A percentile compares a stretch with the other conserved stretches of the same genome.
Evolutionary conservation across 2,329 filamentous ascomycete species (phyloP).

Genomic region (Seiridium cupressi): DNA sequence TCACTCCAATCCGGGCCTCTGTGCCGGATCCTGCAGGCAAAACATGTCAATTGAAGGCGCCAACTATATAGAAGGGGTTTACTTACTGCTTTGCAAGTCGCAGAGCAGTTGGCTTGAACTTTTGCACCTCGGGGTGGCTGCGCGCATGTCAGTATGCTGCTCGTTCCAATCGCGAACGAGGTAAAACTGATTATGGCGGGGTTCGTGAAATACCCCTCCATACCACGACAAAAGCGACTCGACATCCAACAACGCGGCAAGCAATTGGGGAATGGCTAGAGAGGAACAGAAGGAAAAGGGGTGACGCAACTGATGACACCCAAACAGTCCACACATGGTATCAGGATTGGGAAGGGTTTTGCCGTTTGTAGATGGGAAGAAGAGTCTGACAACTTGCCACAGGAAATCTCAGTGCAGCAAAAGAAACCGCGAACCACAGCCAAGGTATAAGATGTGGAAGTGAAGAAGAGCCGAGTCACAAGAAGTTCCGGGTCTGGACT

Average conservation of each 20-base stretch:
- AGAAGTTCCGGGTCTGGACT: neutral
- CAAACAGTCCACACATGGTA: constrained; percentile 96
- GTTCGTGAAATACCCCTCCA: constrained; percentile 36
- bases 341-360: constrained; percentile 19
- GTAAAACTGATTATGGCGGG: constrained; percentile 19
- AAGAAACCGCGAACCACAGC: neutral
- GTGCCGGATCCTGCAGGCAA: constrained; percentile 73
- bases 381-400: neutral
- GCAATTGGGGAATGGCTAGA: too few species aligned
- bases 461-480: neutral
- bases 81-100: constrained; percentile 91
- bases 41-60: constrained; percentile 34
- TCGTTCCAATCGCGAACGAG: constrained; percentile 20
- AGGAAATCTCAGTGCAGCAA: neutral
- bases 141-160: constrained; percentile 18
- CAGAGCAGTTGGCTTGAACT: constrained; percentile 94
- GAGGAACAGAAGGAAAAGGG: too few species aligned
- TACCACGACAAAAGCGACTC: constrained; percentile 4
- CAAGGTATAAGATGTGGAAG: neutral
- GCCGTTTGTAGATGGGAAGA: neutral
- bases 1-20: constrained; percentile 98
- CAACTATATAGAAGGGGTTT: constrained; percentile 1
- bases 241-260: too few species aligned
- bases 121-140: constrained; percentile 88
- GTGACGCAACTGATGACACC: constrained; percentile 72